Base-by-base conservation (phyloP, 2,329 filamentous ascomycete genomes). In the Exutisphaerella laricina region DNA sequence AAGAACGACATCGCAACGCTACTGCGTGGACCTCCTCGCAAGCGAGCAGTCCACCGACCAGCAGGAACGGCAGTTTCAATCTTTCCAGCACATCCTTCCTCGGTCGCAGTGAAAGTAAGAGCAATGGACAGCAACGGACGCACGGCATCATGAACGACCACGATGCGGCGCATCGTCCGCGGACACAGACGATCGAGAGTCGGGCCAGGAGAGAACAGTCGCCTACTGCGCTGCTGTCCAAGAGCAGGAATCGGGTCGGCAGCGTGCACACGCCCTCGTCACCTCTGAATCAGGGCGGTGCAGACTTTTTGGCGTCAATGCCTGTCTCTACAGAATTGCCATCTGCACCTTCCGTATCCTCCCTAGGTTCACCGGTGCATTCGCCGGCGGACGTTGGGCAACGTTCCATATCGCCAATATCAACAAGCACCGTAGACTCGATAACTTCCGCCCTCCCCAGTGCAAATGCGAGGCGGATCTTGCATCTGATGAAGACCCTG, bases 401-500 rank as follows among this genome's bases (percentile, higher is more conserved):
- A 32, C 49, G 61, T 28, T 59, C 59, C 5, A 56, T 54, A 14
- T 64, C 62, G 9, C 56, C 59, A 6, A 43, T 56, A n/a, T 59
- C 57, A 4, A 52, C 57, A 5, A 46, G 51, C 29, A 58, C 57
- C n/a, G 47, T 48, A n/a, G 50, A 57, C 28, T 56, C 55, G 20
- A 55, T 57, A 22, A 48, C 57, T n/a, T 55, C 55, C 4, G 45
- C 25, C 48, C 61, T 59, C 55, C 69, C 43, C 54, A 67, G 55
- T 26, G 74, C 77, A 14, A 82, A 88, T 63, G 79, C 83, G 28
- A 52, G 46, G 22, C 82, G 80, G 58, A 75, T 90, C 18, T 68
- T 88, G 41, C 73, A 79, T 55, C 67, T 92, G 46, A 90, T 92
- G 85, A 85, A 82, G 62, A 81, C 76, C 17, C 69, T 88, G 5